Evolutionary conservation across 2,329 filamentous ascomycete genomes (phyloP).

Genomic region (Endoconidiophora laricicola): DNA sequence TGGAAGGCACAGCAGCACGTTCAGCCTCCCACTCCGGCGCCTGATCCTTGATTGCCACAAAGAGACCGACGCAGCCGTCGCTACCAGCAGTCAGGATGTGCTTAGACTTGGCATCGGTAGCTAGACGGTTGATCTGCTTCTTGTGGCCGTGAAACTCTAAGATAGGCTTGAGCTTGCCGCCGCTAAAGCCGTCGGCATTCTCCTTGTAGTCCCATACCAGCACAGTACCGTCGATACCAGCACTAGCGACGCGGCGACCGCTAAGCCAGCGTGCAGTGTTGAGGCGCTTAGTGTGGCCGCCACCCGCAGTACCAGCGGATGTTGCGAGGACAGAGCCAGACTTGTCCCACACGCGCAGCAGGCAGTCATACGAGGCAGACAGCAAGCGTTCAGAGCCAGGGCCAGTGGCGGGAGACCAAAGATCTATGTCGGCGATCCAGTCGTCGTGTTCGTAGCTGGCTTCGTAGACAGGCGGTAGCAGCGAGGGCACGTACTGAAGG

Average conservation of each 20-base stretch:
- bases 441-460: constrained; percentile 94
- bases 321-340: constrained; percentile 73
- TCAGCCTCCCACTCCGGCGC: constrained; percentile 56
- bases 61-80: constrained; percentile 74
- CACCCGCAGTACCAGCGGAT: constrained; percentile 46
- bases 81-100: constrained; percentile 73
- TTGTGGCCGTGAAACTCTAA: constrained; percentile 76
- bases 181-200: constrained; percentile 40
- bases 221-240: constrained; percentile 69
- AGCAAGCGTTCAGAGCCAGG: constrained; percentile 45
- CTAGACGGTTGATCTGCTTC: constrained; percentile 55
- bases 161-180: constrained; percentile 54
- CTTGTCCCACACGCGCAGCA: constrained; percentile 76
- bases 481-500: constrained; percentile 82
- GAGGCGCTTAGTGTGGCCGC: constrained; percentile 60
- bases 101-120: constrained; percentile 53
- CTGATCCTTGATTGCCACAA: constrained; percentile 64
- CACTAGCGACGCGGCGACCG: constrained; percentile 56
- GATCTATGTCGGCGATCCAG: constrained; percentile 81
- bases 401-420: constrained; percentile 50
- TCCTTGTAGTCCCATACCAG: constrained; percentile 81
- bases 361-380: constrained; percentile 86
- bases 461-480: constrained; percentile 77
- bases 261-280: constrained; percentile 76
- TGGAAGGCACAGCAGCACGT: constrained; percentile 34